These are phyloP conservation scores for Gomphus bonarii DNA, from an alignment of 1,284 basidiomycete genomes.

Conservation along the genomic window DNA sequence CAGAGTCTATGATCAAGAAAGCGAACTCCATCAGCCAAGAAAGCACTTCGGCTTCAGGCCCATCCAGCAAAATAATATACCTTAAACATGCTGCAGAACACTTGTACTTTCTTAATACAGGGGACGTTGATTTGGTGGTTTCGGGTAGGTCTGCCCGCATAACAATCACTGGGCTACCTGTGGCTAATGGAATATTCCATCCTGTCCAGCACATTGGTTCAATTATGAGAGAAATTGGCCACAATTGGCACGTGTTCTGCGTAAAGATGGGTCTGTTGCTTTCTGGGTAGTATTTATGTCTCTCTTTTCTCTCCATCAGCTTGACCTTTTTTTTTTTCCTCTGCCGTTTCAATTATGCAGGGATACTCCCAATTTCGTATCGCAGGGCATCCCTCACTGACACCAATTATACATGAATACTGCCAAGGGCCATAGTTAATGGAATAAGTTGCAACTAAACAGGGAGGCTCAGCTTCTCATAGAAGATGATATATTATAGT, in stretches of 20 bases:
- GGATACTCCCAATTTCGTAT: slow-evolving; percentile 75
- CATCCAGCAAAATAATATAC: slow-evolving; percentile 29
- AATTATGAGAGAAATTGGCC: slow-evolving; percentile 66
- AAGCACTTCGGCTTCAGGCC: slow-evolving; percentile 1
- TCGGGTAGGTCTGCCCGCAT: slow-evolving; percentile 36
- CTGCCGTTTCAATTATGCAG: slow-evolving; percentile 25
- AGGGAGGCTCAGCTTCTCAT: no score
- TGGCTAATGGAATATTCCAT: neutral
- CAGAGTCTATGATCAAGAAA: slow-evolving; percentile 58
- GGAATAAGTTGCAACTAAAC: no score
- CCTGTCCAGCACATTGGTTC: slow-evolving; percentile 72
- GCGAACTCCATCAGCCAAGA: slow-evolving; percentile 28
- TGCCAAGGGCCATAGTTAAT: no score
- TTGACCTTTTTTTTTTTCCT: neutral
- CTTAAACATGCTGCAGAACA: slow-evolving; percentile 46
- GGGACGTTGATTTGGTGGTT: slow-evolving; percentile 64
- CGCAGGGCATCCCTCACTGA: slow-evolving; percentile 44
- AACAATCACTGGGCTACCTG: neutral
- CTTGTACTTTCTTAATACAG: slow-evolving; percentile 39
- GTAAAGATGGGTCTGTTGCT: slow-evolving; percentile 60
- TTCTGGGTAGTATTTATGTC: slow-evolving; percentile 58
- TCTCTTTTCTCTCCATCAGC: neutral
- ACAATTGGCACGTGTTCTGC: slow-evolving; percentile 53
- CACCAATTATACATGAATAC: slow-evolving; percentile 51
- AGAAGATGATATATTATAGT: no score